phyloP scores from a whole-genome alignment of 1,284 basidiomycete species.

The Leucoagaricus sp. region DNA sequence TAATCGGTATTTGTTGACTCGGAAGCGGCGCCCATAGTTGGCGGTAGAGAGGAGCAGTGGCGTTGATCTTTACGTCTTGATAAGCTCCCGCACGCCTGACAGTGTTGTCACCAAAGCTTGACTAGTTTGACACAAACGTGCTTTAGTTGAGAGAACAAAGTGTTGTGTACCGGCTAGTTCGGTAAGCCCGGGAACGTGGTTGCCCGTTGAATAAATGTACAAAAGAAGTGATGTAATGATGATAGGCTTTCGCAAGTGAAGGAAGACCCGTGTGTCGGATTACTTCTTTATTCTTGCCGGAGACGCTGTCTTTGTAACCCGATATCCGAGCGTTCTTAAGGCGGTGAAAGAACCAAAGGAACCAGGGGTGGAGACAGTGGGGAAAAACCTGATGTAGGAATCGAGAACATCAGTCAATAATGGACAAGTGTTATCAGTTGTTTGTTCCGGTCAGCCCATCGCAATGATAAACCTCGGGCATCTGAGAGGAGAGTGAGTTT shows the following conservation, averaged over 20 bases:
- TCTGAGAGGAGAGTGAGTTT: too few relatives aligned
- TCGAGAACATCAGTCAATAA: too few relatives aligned
- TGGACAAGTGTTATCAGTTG: too few relatives aligned
- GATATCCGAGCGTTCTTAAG: neutral
- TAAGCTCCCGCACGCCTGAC: neutral
- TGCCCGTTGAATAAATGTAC: neutral
- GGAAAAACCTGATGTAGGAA: neutral
- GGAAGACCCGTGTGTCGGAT: neutral
- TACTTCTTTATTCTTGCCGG: neutral
- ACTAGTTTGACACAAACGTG: neutral
- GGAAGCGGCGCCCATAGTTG: too few relatives aligned
- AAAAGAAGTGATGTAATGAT: conserved; percentile 11
- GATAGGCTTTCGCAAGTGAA: neutral
- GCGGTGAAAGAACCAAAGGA: neutral
- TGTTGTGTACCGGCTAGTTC: neutral
- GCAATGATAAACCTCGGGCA: neutral
- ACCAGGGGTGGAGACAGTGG: neutral
- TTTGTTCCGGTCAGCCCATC: neutral
- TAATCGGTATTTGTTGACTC: neutral
- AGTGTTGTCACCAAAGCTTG: neutral
- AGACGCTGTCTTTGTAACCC: neutral
- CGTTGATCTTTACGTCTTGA: neutral
- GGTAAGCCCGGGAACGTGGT: neutral
- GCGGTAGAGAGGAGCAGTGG: too few relatives aligned
- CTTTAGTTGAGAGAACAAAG: neutral